Evolutionary conservation across 2,329 filamentous ascomycete species (phyloP).

Genomic region (Fusarium sambucinum): DNA sequence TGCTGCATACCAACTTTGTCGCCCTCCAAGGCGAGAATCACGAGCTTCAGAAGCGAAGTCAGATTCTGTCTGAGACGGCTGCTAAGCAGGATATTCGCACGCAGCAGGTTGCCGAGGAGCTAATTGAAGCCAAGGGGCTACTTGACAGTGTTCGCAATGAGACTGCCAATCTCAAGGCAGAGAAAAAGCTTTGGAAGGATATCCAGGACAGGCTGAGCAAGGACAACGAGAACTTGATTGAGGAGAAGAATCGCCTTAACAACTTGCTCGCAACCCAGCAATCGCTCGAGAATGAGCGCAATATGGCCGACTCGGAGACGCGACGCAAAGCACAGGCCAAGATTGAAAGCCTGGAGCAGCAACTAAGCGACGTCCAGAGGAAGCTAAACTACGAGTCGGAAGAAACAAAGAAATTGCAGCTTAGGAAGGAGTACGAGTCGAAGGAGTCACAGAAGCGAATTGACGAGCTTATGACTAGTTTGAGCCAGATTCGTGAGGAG

Average conservation of each 20-base stretch:
- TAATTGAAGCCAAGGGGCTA: slow-evolving; percentile 85
- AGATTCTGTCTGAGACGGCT: slow-evolving; percentile 81
- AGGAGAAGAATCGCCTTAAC: slow-evolving; percentile 88
- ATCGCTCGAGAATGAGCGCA: slow-evolving; percentile 90
- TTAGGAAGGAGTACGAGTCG: slow-evolving; percentile 90
- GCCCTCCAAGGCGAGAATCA: slow-evolving; percentile 86
- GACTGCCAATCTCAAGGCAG: slow-evolving; percentile 90
- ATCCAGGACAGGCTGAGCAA: slow-evolving; percentile 90
- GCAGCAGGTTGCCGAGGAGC: slow-evolving; percentile 92
- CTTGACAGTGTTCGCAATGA: slow-evolving; percentile 91
- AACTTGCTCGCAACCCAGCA: slow-evolving; percentile 86
- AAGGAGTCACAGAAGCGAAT: slow-evolving; percentile 91
- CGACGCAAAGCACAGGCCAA: slow-evolving; percentile 82
- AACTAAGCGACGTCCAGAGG: slow-evolving; percentile 81
- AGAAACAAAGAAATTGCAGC: slow-evolving; percentile 82
- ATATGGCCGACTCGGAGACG: slow-evolving; percentile 83
- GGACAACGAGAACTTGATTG: slow-evolving; percentile 85
- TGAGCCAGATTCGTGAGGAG: slow-evolving; percentile 87
- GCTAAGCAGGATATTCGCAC: slow-evolving; percentile 91
- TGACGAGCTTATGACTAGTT: slow-evolving; percentile 85
- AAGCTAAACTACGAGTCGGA: slow-evolving; percentile 87
- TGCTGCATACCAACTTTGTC: slow-evolving; percentile 88
- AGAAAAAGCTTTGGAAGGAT: slow-evolving; percentile 94
- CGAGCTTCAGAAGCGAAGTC: slow-evolving; percentile 86
- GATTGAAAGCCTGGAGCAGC: slow-evolving; percentile 82